Percentiles rank a stretch among this genome's conserved stretches.
phyloP scores from a whole-genome alignment of 768 basidiomycete genomes.

The Tricholoma saponaceum region DNA sequence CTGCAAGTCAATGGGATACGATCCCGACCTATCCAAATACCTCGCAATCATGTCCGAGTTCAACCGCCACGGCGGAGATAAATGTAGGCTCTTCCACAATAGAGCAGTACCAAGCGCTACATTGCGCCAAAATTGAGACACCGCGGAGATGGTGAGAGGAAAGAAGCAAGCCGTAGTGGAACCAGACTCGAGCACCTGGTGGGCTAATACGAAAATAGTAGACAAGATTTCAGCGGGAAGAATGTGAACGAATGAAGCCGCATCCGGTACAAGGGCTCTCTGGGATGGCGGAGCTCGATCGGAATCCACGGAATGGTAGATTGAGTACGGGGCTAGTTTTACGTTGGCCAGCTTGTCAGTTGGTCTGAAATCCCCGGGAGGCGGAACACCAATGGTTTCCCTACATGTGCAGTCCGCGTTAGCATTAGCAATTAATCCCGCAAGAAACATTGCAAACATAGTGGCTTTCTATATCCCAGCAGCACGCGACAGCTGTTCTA shows the following conservation, averaged over 20 bases:
- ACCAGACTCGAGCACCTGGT: background rate
- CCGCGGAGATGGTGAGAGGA: background rate
- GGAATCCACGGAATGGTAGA: background rate
- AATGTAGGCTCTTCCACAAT: background rate
- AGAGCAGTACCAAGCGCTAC: background rate
- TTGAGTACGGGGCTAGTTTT: background rate
- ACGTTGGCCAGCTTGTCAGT: background rate
- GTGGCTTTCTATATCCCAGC: background rate
- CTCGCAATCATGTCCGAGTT: background rate
- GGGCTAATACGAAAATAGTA: background rate
- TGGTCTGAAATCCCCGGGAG: background rate
- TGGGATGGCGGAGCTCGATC: background rate
- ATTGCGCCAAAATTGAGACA: background rate
- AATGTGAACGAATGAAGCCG: background rate
- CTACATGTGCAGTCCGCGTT: background rate
- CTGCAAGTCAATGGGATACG: background rate
- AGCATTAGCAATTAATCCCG: background rate
- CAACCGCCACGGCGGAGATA: background rate
- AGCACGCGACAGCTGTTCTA: no score
- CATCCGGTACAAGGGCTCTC: background rate
- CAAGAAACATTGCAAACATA: background rate
- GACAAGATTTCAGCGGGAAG: background rate
- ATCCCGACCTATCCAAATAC: background rate
- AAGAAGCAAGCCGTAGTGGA: background rate
- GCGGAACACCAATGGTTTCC: background rate